Evolutionary conservation across 208 protist genomes (phyloP).

Genomic region (Herpetomonas samuelpessoai): DNA sequence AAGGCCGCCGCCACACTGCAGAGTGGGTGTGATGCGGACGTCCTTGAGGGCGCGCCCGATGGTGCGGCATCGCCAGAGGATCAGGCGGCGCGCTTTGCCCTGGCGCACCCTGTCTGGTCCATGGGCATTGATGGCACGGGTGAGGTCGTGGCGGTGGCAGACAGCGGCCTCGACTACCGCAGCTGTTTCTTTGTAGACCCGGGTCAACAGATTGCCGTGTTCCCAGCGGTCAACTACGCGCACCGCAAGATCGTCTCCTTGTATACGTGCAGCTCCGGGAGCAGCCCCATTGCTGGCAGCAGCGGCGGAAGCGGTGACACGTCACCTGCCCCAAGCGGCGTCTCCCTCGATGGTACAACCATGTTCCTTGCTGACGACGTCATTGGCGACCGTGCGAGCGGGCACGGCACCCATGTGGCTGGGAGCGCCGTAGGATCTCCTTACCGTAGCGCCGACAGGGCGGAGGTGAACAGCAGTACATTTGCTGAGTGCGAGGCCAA

Average conservation of each 20-base stretch:
- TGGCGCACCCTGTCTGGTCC: conserved; percentile 35
- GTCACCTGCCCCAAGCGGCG: too few species aligned
- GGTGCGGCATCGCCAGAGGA: conserved; percentile 15
- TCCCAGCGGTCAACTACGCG: conserved; percentile 52
- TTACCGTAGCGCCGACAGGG: not conserved
- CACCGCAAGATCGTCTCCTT: conserved; percentile 89
- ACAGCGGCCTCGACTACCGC: conserved; percentile 81
- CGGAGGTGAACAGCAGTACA: not conserved
- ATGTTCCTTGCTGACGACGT: not conserved
- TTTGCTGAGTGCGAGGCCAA: conserved; percentile 14
- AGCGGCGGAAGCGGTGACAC: not conserved
- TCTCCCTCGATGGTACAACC: not conserved
- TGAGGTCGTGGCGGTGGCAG: conserved; percentile 83
- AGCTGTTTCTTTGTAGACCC: conserved; percentile 89
- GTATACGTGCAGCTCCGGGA: conserved; percentile 20
- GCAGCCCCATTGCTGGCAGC: not conserved
- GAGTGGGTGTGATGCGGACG: conserved; percentile 7
- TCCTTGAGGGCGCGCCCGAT: not conserved
- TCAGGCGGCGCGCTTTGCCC: not conserved
- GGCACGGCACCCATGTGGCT: conserved; percentile 89
- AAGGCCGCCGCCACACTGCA: conserved; percentile 38
- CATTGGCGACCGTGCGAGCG: conserved; percentile 3
- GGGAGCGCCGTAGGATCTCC: conserved; percentile 54
- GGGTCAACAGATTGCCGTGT: conserved; percentile 43
- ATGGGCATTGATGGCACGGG: conserved; percentile 63